Percentiles rank a stretch among this genome's conserved stretches.
phyloP scores from a whole-genome alignment of 2,329 filamentous ascomycete species.

The Rutstroemia sp. region DNA sequence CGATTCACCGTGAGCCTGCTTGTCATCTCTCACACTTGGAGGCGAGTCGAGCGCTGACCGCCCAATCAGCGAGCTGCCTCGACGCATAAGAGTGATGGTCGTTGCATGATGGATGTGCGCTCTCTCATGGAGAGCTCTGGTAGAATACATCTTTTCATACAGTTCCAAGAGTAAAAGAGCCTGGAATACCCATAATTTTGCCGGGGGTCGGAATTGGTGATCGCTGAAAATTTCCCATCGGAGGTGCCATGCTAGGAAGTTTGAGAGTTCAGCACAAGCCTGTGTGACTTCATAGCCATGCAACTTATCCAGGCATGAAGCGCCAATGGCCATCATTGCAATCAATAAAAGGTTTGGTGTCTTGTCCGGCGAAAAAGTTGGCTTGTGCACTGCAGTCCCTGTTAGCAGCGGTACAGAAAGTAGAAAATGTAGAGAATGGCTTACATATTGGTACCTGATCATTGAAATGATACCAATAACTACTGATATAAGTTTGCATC shows the following conservation, averaged over 20 bases:
- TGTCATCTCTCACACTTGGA: constrained; percentile 52
- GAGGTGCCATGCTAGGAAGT: constrained; percentile 88
- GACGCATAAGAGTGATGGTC: constrained; percentile 88
- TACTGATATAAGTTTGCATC: constrained; percentile 92
- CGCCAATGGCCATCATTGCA: constrained; percentile 87
- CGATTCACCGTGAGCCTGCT: constrained; percentile 41
- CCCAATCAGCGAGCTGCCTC: constrained; percentile 84
- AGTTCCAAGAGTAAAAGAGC: constrained; percentile 80
- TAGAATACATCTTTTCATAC: constrained; percentile 98
- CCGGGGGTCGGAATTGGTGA: constrained; percentile 78
- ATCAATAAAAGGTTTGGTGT: constrained; percentile 80
- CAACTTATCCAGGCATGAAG: constrained; percentile 77
- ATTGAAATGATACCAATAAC: constrained; percentile 93
- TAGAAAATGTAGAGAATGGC: background rate
- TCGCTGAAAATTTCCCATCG: constrained; percentile 93
- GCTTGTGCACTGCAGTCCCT: constrained; percentile 59
- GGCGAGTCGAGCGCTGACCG: constrained; percentile 79
- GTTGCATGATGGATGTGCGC: constrained; percentile 97
- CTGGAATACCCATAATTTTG: constrained; percentile 95
- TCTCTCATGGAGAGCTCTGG: constrained; percentile 81
- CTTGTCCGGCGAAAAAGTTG: constrained; percentile 83
- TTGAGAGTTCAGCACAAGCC: constrained; percentile 74
- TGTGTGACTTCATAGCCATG: constrained; percentile 68
- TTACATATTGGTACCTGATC: constrained; percentile 76
- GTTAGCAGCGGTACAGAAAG: constrained; percentile 13